Conservation (phyloP, 441 rosid genomes). For the Erodium moschatum region DNA sequence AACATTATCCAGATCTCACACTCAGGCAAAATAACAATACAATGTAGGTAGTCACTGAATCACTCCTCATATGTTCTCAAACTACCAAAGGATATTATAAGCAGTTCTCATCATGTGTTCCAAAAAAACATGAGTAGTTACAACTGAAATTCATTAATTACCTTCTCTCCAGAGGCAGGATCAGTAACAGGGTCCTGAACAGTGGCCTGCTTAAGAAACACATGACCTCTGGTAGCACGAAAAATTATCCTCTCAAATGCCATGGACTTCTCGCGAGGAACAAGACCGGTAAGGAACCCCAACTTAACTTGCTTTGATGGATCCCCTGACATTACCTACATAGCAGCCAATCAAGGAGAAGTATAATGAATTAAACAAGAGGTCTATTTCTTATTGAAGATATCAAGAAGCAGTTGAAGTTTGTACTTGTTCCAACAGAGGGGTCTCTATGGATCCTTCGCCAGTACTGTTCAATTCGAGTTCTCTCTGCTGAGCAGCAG, state of each 20-base stretch:
- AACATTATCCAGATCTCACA: background rate
- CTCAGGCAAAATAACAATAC: background rate
- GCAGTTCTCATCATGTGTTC: background rate
- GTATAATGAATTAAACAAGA: background rate
- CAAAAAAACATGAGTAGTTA: conserved; percentile 12
- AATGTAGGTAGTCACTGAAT: background rate
- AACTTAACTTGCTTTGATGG: conserved; percentile 77
- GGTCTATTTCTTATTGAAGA: background rate
- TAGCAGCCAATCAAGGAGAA: conserved; percentile 17
- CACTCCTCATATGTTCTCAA: background rate
- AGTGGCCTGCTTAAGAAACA: conserved; percentile 53
- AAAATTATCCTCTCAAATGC: conserved; percentile 87
- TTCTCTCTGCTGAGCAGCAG: conserved; percentile 66
- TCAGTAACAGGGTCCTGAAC: conserved; percentile 69
- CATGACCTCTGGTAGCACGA: conserved; percentile 97
- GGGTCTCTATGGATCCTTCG: conserved; percentile 64
- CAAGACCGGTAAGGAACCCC: conserved; percentile 76
- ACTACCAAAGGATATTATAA: background rate
- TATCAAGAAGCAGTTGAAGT: background rate
- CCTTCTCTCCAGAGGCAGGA: conserved; percentile 86
- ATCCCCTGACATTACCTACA: conserved; percentile 55
- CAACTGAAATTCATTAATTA: conserved; percentile 15
- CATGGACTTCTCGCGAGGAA: conserved; percentile 71
- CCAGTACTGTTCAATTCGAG: conserved; percentile 33
- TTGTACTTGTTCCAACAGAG: conserved; percentile 55